These are phyloP conservation scores for Coemansia sp. DNA, from an alignment of 192 early-diverging fungal species.

Conservation along the genomic window DNA sequence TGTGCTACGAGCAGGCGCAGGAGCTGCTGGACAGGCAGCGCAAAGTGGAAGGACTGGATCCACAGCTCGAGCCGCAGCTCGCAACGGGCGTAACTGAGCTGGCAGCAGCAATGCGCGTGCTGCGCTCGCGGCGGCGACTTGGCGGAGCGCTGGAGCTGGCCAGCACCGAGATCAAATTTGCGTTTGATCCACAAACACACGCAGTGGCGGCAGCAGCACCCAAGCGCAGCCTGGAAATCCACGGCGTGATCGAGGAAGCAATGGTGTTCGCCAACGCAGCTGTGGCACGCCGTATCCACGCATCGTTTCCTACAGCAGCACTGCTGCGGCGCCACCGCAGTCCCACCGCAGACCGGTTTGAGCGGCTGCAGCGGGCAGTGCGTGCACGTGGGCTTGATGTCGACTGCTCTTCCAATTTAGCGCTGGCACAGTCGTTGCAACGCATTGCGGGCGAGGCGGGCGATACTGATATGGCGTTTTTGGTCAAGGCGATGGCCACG, in stretches of 20 bases:
- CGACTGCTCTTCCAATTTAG: conserved; percentile 64
- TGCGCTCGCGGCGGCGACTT: conserved; percentile 58
- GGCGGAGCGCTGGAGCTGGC: conserved; percentile 71
- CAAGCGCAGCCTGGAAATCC: conserved; percentile 66
- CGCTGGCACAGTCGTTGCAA: conserved; percentile 62
- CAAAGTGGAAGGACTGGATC: conserved; percentile 50
- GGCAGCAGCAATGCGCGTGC: conserved; percentile 54
- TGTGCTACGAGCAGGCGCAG: conserved; percentile 79
- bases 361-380: conserved; percentile 59
- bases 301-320: conserved; percentile 57
- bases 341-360: conserved; percentile 63
- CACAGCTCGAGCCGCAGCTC: conserved; percentile 35
- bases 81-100: conserved; percentile 52
- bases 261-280: conserved; percentile 77
- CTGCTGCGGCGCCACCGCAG: conserved; percentile 70
- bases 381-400: conserved; percentile 59
- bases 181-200: conserved; percentile 57
- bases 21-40: conserved; percentile 60
- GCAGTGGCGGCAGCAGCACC: conserved; percentile 66
- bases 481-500: conserved; percentile 74
- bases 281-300: conserved; percentile 63
- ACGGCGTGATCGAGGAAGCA: conserved; percentile 74
- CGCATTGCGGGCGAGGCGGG: conserved; percentile 40
- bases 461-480: conserved; percentile 58
- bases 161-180: conserved; percentile 74